Conservation (phyloP, 352 stramenopile species). For the Phytophthora idaei region DNA sequence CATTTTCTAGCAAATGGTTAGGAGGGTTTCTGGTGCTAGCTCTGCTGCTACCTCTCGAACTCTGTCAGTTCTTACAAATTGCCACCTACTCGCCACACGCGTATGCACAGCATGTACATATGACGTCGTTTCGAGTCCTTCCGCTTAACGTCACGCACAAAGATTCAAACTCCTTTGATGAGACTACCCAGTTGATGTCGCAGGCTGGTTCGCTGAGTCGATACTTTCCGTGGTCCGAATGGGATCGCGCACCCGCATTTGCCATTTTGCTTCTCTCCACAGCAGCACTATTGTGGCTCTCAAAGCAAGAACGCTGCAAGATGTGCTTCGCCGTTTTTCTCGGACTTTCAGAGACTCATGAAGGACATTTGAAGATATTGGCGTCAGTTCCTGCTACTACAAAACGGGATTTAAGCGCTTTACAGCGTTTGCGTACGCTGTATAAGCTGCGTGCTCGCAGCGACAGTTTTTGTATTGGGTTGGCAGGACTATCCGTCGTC, state of each 20-base stretch:
- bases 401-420: constrained; percentile 31
- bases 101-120: constrained; percentile 43
- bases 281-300: constrained; percentile 38
- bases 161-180: constrained; percentile 3
- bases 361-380: background rate
- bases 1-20: constrained; percentile 55
- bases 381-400: constrained; percentile 17
- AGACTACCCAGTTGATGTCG: constrained; percentile 27
- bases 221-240: constrained; percentile 54
- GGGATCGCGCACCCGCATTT: constrained; percentile 50
- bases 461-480: constrained; percentile 43
- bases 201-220: constrained; percentile 50
- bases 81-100: constrained; percentile 38
- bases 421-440: constrained; percentile 33
- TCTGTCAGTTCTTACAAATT: constrained; percentile 56
- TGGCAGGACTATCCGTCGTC: constrained; percentile 45
- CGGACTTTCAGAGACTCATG: constrained; percentile 19
- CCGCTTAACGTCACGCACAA: constrained; percentile 17
- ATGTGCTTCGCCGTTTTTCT: constrained; percentile 44
- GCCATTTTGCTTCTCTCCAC: constrained; percentile 33
- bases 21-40: constrained; percentile 55
- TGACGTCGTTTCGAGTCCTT: constrained; percentile 32
- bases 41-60: constrained; percentile 53
- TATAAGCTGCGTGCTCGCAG: constrained; percentile 40
- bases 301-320: constrained; percentile 42